Evolutionary conservation across 2,329 filamentous ascomycete species (phyloP), one percentile per base, ranked within the genome.

Genomic region (Penicillium fuscoglaucum): DNA sequence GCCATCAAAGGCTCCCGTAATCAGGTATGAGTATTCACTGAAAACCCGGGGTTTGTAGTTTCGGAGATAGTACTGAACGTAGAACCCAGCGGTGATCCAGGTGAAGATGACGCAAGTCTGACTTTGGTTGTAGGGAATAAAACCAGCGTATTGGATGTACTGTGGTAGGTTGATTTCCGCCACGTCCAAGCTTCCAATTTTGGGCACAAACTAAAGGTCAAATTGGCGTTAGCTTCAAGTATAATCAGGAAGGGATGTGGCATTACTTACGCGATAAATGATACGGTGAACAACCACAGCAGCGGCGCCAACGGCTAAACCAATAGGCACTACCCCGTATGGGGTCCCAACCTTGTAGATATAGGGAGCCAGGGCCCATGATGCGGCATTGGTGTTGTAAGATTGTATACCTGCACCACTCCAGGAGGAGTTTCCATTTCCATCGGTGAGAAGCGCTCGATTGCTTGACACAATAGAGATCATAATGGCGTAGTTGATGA

Each of bases 401-500:
- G 66, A 63, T 63, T 85, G 83, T 19, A 84, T 71, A 0, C 71
- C 77, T 0, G 82, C 79, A 17, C 83, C 83, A 47, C 80, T 83
- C 83, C 83, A 85, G 6, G 79, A 75, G 17, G 72, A 72, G 64
- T 80, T 79, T 21, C 83, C 83, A 50, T 82, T 72, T 6, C 73
- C 71, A 41, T 78, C 67, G 3, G 68, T 62, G 1, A 85, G 78
- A 2, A 84, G 71, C 0, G 76, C 80, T n/a, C 77, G 76, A 53
- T 85, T 80, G 37, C 70, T 71, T 4, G 65, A 74, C 1, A 85
- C 80, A 40, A 85, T 84, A 13, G 78, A 78, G 19, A 78, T 80
- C 83, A 85, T 85, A 50, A 85, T 76, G 12, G 76, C 80, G 56
- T 84, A 85, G 72, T 83, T 83, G 65, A 84, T 66, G 51, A 80